Evolutionary conservation across 1,139 yeast genomes (phyloP), one percentile per base, ranked within the genome.

Genomic region (Maudiozyma humilis): DNA sequence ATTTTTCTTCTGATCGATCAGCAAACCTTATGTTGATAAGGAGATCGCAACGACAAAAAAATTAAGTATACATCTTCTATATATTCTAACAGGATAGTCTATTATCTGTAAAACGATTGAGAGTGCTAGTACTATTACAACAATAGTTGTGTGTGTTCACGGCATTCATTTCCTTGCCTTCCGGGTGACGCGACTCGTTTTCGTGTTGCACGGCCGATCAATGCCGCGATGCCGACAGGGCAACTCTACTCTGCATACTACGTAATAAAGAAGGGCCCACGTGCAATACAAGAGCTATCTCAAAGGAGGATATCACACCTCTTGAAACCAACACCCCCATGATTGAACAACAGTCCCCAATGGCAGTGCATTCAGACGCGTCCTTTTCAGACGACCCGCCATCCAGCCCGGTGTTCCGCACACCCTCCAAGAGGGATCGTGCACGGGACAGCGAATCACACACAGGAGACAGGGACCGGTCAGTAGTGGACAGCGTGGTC

Each of bases 401-500:
- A 6, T 23, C 27, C 8, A 23, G 27, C 10, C 27, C 27, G 8
- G 6, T 23, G 27, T 10, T 23, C 27, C 27, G 27, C 27, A 23
- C 27, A 10, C 27, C 27, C 8, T 6, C 6, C 8, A 23, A 23
- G 10, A 6, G 8, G 8, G 27, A 23, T 23, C 6, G 27, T 23
- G 12, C 12, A 19, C 5, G 16, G 13, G 8, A 14, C 15, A n/a
- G 13, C 18, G 4, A 16, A 16, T n/a, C 35, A 4, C 35, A 4
- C 12, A 13, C 4, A 8, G 20, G 16, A 4, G 15, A 14, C 18
- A 18, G 20, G 12, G 6, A 35, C 15, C 30, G 19, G 19, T 41
- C 44, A 16, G 38, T 44, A 3, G 47, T 44, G 12, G 36, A 29
- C 30, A 36, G 38, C 32, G 36, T 44, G 13, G 15, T 44, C n/a